phyloP scores from a whole-genome alignment of 805 yeast genomes.

The Monosporozyma siamensis region DNA sequence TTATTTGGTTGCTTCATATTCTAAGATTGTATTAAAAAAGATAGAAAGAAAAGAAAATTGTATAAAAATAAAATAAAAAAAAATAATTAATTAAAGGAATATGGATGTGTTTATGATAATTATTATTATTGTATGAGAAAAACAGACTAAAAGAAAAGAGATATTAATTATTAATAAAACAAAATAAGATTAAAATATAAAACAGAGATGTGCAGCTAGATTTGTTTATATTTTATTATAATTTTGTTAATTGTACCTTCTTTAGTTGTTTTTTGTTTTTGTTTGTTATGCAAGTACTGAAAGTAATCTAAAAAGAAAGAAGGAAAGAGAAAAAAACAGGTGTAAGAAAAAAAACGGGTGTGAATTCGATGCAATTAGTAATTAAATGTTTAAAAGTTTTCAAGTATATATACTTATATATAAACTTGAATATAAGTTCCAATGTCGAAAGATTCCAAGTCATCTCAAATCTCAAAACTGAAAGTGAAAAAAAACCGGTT shows the following conservation, averaged over 20 bases:
- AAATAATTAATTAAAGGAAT: no score
- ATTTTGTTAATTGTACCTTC: neutral
- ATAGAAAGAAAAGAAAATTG: neutral
- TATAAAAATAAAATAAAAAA: conserved; percentile 77
- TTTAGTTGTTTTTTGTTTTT: neutral
- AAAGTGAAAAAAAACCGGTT: no score
- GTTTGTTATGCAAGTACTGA: no score
- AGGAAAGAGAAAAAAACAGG: neutral
- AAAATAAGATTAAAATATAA: no score
- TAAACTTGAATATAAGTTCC: no score
- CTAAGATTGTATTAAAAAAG: neutral
- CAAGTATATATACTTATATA: neutral
- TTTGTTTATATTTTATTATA: no score
- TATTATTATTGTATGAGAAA: neutral
- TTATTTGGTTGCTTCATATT: conserved; percentile 11
- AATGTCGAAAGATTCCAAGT: no score
- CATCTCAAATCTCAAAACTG: neutral
- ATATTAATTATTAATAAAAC: no score
- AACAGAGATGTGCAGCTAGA: no score
- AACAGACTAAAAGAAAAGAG: neutral
- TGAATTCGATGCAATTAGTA: neutral
- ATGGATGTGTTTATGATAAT: neutral
- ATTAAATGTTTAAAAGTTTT: no score
- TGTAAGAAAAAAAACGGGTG: neutral
- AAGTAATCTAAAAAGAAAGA: no score